Evolutionary conservation across 176 grass and related monocot genomes (phyloP).

Genomic region (Pontederia paniculata): DNA sequence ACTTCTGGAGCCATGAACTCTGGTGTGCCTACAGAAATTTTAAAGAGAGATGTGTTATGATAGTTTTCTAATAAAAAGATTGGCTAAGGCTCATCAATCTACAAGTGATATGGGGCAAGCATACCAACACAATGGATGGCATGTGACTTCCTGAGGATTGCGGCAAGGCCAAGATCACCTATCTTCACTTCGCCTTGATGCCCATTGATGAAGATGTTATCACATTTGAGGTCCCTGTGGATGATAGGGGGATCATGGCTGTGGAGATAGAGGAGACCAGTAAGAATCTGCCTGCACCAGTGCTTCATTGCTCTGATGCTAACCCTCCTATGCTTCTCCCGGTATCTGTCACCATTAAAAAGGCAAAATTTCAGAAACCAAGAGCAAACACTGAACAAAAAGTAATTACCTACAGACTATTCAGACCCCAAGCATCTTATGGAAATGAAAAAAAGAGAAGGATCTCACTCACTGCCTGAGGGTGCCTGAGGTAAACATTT

Average conservation of each 20-base stretch:
- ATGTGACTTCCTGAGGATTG: conserved; percentile 18
- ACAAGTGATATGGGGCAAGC: background rate
- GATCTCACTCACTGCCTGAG: conserved; percentile 37
- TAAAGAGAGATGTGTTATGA: background rate
- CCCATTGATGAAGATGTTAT: conserved; percentile 31
- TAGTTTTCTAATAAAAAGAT: background rate
- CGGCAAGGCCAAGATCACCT: conserved; percentile 28
- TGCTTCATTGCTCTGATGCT: conserved; percentile 26
- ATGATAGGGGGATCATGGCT: conserved; percentile 27
- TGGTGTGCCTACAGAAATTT: conserved; percentile 16
- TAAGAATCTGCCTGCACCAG: conserved; percentile 26
- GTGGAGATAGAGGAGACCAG: conserved; percentile 24
- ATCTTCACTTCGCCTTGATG: conserved; percentile 28
- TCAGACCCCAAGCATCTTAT: background rate
- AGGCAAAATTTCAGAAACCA: background rate
- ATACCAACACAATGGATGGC: conserved; percentile 19
- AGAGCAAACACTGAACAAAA: background rate
- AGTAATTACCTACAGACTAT: background rate
- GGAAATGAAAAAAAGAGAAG: background rate
- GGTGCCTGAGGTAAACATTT: conserved; percentile 72
- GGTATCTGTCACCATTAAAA: conserved; percentile 14
- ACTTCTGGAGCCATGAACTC: conserved; percentile 32
- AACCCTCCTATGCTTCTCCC: conserved; percentile 25
- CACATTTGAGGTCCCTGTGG: conserved; percentile 29
- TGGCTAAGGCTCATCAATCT: background rate